A percentile compares a stretch with the other conserved stretches of the same genome.
phyloP scores from a whole-genome alignment of 2,329 filamentous ascomycete genomes.

The Biscogniauxia marginata region DNA sequence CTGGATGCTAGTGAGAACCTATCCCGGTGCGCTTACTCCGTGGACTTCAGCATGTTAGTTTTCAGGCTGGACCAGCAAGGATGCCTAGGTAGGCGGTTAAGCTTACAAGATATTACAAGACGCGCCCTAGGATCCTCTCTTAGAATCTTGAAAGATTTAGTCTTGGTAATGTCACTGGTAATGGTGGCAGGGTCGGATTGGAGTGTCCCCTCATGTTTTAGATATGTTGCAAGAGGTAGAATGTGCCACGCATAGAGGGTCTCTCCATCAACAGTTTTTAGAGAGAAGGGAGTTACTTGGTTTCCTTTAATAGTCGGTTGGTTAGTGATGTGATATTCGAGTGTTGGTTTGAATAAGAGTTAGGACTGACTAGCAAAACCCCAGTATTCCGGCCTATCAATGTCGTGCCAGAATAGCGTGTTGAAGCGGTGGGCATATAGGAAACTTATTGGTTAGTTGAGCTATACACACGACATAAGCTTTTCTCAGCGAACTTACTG shows the following conservation, averaged over 20 bases:
- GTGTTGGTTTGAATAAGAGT: slow-evolving; percentile 12
- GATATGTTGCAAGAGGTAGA: slow-evolving; percentile 74
- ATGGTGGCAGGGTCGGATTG: slow-evolving; percentile 50
- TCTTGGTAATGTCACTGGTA: slow-evolving; percentile 52
- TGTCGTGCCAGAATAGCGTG: slow-evolving; percentile 67
- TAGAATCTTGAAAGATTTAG: slow-evolving; percentile 60
- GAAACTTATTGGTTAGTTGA: slow-evolving; percentile 51
- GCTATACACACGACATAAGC: neutral
- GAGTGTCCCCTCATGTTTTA: slow-evolving; percentile 65
- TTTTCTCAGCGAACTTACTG: slow-evolving; percentile 59
- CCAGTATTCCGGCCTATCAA: slow-evolving; percentile 76
- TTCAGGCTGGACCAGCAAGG: slow-evolving; percentile 4
- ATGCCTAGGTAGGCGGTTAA: neutral
- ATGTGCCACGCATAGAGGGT: slow-evolving; percentile 89
- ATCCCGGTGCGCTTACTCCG: slow-evolving; percentile 48
- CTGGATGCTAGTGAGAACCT: slow-evolving; percentile 4
- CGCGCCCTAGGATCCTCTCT: slow-evolving; percentile 61
- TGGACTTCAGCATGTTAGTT: slow-evolving; percentile 49
- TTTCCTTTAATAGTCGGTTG: slow-evolving; percentile 55
- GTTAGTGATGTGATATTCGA: neutral
- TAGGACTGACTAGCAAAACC: slow-evolving; percentile 74
- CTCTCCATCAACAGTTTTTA: slow-evolving; percentile 73
- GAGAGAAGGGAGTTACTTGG: slow-evolving; percentile 82
- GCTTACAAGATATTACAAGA: slow-evolving; percentile 62
- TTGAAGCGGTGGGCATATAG: slow-evolving; percentile 83